Evolutionary conservation across 106 monocot genomes (phyloP).

Genomic region (Alisma plantagoaquatica): DNA sequence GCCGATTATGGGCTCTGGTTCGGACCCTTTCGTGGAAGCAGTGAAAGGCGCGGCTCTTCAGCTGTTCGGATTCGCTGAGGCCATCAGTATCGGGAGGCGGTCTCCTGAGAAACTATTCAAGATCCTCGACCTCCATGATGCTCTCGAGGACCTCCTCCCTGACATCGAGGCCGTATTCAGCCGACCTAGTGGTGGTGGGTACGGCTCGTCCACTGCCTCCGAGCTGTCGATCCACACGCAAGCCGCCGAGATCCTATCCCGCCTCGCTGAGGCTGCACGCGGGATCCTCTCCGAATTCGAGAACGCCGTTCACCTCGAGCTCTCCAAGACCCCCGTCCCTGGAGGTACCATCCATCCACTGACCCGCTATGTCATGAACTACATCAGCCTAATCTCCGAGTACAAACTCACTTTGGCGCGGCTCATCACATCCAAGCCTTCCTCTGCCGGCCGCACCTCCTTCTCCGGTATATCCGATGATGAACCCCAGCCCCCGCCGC

Average conservation of each 20-base stretch:
- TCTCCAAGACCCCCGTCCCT: too few relatives aligned
- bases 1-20: not conserved
- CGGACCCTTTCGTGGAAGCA: constrained; percentile 17
- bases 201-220: constrained; percentile 31
- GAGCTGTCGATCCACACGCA: too few relatives aligned
- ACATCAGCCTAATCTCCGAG: constrained; percentile 59
- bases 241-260: too few relatives aligned
- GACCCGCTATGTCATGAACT: constrained; percentile 93
- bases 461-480: constrained; percentile 16
- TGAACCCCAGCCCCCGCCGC: constrained; percentile 28
- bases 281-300: too few relatives aligned
- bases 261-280: too few relatives aligned
- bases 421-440: constrained; percentile 46
- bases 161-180: constrained; percentile 19
- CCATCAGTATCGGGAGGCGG: constrained; percentile 20
- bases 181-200: too few relatives aligned
- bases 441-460: constrained; percentile 12
- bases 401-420: constrained; percentile 52
- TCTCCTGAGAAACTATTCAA: constrained; percentile 29
- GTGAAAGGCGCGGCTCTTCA: constrained; percentile 23
- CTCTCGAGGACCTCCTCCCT: constrained; percentile 17
- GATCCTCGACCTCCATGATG: constrained; percentile 24
- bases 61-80: constrained; percentile 23
- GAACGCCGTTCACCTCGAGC: too few relatives aligned
- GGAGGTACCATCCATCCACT: constrained; percentile 79